phyloP scores from a whole-genome alignment of 371 early-diverging fungal species.

The Basidiobolus heterosporus region DNA sequence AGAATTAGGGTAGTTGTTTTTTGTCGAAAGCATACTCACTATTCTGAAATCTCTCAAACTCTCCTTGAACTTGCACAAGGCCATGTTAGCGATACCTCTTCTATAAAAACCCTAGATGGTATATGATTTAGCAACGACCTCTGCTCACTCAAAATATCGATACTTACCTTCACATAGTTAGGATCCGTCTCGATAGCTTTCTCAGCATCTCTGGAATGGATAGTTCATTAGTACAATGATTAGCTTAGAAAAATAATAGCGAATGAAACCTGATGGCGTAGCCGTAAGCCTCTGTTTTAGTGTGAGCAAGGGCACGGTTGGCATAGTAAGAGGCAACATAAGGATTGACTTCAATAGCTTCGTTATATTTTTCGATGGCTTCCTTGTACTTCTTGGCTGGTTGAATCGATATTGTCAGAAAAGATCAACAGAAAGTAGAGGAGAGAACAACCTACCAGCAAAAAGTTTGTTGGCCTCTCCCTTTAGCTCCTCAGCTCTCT shows the following conservation, averaged over 20 bases:
- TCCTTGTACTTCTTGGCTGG: slow-evolving; percentile 54
- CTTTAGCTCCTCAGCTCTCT: slow-evolving; percentile 44
- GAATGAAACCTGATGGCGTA: slow-evolving; percentile 54
- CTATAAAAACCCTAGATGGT: slow-evolving; percentile 60
- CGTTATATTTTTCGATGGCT: slow-evolving; percentile 71
- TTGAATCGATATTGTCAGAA: not conserved
- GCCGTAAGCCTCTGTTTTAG: slow-evolving; percentile 76
- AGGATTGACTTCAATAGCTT: slow-evolving; percentile 68
- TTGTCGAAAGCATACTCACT: slow-evolving; percentile 17
- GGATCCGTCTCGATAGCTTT: slow-evolving; percentile 71
- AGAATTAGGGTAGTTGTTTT: slow-evolving; percentile 4
- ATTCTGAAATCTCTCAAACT: slow-evolving; percentile 66
- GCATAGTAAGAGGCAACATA: slow-evolving; percentile 71
- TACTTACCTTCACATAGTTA: slow-evolving; percentile 54
- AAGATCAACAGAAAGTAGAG: not conserved
- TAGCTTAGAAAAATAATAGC: slow-evolving; percentile 1
- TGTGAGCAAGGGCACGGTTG: slow-evolving; percentile 83
- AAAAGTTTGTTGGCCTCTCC: slow-evolving; percentile 61
- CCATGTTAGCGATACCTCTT: slow-evolving; percentile 75
- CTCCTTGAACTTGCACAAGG: slow-evolving; percentile 63
- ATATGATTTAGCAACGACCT: not conserved
- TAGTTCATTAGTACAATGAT: not conserved
- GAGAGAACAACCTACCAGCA: slow-evolving; percentile 25
- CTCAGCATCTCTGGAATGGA: slow-evolving; percentile 51
- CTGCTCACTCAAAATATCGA: not conserved